These are phyloP conservation scores for Copromyces sp. DNA, from an alignment of 495 filamentous ascomycete genomes.

Conservation along the genomic window DNA sequence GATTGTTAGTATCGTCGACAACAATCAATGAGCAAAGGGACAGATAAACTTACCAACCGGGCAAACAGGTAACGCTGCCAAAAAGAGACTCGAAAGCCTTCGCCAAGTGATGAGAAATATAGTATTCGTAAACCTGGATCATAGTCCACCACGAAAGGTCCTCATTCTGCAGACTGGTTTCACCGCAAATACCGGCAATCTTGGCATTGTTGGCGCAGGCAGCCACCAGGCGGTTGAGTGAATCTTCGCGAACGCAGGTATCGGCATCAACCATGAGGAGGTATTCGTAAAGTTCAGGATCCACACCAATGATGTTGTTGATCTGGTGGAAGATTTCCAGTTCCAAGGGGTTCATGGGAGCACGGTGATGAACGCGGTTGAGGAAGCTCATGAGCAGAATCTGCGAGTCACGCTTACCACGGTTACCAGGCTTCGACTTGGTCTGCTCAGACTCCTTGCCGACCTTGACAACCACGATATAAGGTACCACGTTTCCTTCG, in stretches of 20 bases:
- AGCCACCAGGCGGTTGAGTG: conserved; percentile 83
- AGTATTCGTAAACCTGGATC: conserved; percentile 99
- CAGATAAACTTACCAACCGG: conserved; percentile 71
- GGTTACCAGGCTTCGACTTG: conserved; percentile 91
- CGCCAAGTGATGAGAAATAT: conserved; percentile 85
- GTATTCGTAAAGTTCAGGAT: conserved; percentile 95
- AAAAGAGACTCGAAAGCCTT: conserved; percentile 96
- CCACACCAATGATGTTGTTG: conserved; percentile 97
- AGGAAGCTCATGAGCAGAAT: conserved; percentile 79
- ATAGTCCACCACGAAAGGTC: conserved; percentile 96
- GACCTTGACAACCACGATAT: conserved; percentile 90
- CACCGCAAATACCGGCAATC: conserved; percentile 94
- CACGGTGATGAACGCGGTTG: conserved; percentile 90
- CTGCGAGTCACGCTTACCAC: conserved; percentile 96
- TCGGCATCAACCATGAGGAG: conserved; percentile 97
- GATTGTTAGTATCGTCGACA: conserved; percentile 21
- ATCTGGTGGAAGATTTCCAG: conserved; percentile 98
- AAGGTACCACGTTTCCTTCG: conserved; percentile 95
- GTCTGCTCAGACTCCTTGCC: conserved; percentile 91
- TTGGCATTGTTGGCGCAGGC: conserved; percentile 89
- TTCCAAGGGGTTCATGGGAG: conserved; percentile 89
- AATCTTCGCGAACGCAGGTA: conserved; percentile 88
- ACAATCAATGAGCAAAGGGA: background rate
- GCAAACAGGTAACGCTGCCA: conserved; percentile 92
- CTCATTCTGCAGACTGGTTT: conserved; percentile 93